Evolutionary conservation across 1,284 basidiomycete genomes (phyloP).

Genomic region (Pyrrhoderma noxium): DNA sequence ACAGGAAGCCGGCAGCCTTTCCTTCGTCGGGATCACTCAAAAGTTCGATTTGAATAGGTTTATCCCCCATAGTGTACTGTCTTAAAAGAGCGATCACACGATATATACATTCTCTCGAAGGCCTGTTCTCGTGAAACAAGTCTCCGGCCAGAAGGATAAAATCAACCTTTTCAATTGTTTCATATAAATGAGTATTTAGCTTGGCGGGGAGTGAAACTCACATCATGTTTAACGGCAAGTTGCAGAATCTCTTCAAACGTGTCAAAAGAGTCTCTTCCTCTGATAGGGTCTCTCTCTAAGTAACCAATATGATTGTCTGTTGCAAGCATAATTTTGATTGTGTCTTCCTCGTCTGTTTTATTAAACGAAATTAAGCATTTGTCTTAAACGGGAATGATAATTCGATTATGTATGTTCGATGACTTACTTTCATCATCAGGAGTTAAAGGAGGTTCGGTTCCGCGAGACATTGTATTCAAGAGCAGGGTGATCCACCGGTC

Average conservation of each 20-base stretch:
- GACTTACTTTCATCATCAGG: not conserved
- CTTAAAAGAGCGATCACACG: constrained; percentile 84
- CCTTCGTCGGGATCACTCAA: constrained; percentile 91
- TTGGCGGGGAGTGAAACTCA: constrained; percentile 32
- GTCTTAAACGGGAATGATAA: not conserved
- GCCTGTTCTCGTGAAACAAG: constrained; percentile 96
- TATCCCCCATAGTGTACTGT: constrained; percentile 86
- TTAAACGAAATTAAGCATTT: not conserved
- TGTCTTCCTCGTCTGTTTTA: constrained; percentile 49
- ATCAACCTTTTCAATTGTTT: constrained; percentile 59
- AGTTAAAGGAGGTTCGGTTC: not conserved
- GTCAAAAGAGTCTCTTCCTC: constrained; percentile 93
- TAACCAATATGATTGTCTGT: constrained; percentile 97
- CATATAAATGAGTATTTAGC: not conserved
- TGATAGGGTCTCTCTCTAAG: constrained; percentile 88
- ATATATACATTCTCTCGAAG: constrained; percentile 84
- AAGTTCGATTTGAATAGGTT: constrained; percentile 83
- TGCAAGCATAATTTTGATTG: constrained; percentile 79
- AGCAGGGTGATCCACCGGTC: too few species aligned
- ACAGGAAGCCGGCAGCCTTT: constrained; percentile 72
- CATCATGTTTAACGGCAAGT: constrained; percentile 82
- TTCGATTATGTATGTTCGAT: not conserved
- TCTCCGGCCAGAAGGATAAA: constrained; percentile 93
- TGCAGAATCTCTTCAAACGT: constrained; percentile 93
- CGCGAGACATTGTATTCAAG: not conserved